Evolutionary conservation across 768 basidiomycete genomes (phyloP), one percentile per base, ranked within the genome.

Genomic region (Leccinellum luteum): DNA sequence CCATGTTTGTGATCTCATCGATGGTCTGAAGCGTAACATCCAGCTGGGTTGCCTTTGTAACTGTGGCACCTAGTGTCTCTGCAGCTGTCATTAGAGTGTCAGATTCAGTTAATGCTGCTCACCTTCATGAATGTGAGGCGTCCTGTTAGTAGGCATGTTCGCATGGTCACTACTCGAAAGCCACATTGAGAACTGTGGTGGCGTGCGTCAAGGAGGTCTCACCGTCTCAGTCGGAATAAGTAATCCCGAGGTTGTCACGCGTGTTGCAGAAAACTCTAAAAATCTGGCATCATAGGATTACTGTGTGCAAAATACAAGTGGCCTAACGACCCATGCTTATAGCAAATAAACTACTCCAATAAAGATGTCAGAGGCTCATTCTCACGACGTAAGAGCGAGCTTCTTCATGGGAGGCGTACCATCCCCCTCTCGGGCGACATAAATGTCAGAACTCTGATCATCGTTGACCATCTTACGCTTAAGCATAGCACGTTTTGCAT

Each of bases 391-490:
- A 61, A 89, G 67, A 25, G 86, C 85, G 52, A 85, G 58, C 70
- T 86, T 89, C 77, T 91, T 91, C 65, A 78, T 66, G 3, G 86
- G 87, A 49, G 89, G 89, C 41, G 82, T 85, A 53, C 77, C 78
- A 54, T 76, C 77, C 53, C 66, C 74, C 64, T 79, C 78, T 52
- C 27, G 56, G 27, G 34, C 51, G 64, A 67, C 69, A 63, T 70
- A 61, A 62, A 73, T 48, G 55, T 75, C 70, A 52, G 70, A 66
- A 61, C 54, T 54, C 38, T 52, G 67, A 64, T 81, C 77, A 68
- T 78, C 77, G 58, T 78, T 76, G 54, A 81, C 84, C 68, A 83
- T 83, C 82, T 92, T 92, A 80, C 90, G 90, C 73, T 92, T 92
- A 57, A 78, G 78, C 60, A 87, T 84, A 60, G 74, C 73, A 62